Evolutionary conservation across 176 grass and related monocot species (phyloP).

Genomic region (Triticum aestivum): DNA sequence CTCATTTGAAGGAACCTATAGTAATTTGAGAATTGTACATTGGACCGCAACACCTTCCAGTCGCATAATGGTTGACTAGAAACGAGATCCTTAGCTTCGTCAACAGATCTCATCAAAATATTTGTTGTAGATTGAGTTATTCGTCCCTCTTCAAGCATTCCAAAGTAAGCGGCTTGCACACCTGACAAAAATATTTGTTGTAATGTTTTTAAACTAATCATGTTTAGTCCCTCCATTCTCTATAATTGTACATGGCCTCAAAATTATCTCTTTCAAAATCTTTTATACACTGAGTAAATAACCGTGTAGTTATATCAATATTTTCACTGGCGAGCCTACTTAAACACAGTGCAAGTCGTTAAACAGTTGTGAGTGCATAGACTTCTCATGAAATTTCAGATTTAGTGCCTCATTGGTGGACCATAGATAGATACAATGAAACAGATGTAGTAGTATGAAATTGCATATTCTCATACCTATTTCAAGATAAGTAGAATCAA

Average conservation of each 20-base stretch:
- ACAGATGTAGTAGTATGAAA: background rate
- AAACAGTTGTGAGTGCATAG: no score
- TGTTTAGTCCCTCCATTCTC: no score
- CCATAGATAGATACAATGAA: no score
- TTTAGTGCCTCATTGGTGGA: no score
- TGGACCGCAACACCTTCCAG: conserved; percentile 79
- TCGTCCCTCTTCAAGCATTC: conserved; percentile 94
- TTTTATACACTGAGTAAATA: background rate
- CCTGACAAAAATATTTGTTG: conserved; percentile 40
- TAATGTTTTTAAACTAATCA: background rate
- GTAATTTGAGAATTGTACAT: conserved; percentile 68
- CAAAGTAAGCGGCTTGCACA: conserved; percentile 87
- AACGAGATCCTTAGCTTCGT: conserved; percentile 93
- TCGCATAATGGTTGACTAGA: conserved; percentile 62
- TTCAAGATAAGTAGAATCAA: background rate
- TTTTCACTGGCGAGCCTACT: background rate
- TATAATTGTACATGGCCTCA: background rate
- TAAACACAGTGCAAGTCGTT: background rate
- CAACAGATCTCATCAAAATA: conserved; percentile 87
- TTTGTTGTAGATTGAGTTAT: conserved; percentile 75
- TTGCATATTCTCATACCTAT: background rate
- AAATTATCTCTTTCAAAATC: background rate
- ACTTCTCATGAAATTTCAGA: no score
- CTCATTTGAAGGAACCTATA: conserved; percentile 87
- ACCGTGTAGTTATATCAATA: background rate